Evolutionary conservation across 139 green algal species (phyloP).

Genomic region (Spirogloea muscicola): DNA sequence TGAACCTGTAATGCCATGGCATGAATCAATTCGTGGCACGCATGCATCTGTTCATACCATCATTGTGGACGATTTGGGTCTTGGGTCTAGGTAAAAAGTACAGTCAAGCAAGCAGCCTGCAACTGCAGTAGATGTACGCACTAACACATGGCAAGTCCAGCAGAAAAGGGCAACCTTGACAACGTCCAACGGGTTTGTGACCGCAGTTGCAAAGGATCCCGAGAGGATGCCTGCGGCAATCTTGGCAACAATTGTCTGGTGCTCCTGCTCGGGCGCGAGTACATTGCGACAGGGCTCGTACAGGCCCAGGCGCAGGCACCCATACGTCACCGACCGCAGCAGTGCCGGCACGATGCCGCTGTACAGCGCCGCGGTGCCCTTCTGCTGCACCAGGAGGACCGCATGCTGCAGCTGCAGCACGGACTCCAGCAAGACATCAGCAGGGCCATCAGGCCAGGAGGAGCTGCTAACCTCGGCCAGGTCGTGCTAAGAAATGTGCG

Average conservation of each 20-base stretch:
- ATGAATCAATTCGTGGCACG: no score
- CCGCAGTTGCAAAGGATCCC: conserved; percentile 7
- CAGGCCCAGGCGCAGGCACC: conserved; percentile 9
- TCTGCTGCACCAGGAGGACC: not conserved
- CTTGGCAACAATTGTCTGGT: not conserved
- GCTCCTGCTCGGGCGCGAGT: not conserved
- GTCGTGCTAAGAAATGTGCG: no score
- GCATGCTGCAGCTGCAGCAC: no score
- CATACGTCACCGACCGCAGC: not conserved
- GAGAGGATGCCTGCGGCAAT: not conserved
- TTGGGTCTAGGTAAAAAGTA: no score
- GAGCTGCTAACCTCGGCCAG: no score
- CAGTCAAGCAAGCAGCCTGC: not conserved
- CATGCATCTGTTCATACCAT: no score
- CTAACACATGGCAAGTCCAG: no score
- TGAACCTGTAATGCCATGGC: not conserved
- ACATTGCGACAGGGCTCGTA: conserved; percentile 13
- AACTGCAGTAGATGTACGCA: not conserved
- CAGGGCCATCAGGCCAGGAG: no score
- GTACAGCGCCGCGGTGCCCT: not conserved
- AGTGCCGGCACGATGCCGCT: not conserved
- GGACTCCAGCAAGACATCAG: no score
- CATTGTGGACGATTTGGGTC: no score
- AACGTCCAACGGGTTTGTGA: conserved; percentile 1
- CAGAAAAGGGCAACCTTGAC: conserved; percentile 9